Evolutionary conservation across 2,329 filamentous ascomycete genomes (phyloP).

Genomic region (Cyphellophora attinorum): DNA sequence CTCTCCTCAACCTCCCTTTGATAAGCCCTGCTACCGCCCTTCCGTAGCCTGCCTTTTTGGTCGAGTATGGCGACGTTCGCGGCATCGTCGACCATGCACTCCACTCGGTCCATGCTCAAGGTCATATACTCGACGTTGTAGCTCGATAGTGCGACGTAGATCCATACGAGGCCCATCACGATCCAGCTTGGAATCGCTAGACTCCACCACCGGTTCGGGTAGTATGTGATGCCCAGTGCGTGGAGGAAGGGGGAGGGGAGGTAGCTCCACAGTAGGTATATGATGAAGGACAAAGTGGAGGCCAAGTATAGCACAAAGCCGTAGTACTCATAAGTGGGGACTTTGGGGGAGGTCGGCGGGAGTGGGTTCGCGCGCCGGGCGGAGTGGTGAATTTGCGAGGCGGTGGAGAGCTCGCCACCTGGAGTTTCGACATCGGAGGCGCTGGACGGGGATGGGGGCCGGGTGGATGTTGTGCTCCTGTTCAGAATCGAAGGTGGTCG

Average conservation of each 20-base stretch:
- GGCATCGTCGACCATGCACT: slow-evolving; percentile 86
- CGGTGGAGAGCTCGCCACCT: slow-evolving; percentile 51
- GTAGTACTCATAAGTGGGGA: slow-evolving; percentile 99
- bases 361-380: slow-evolving; percentile 54
- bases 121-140: slow-evolving; percentile 91
- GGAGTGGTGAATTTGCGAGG: slow-evolving; percentile 50
- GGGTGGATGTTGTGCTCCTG: slow-evolving; percentile 54
- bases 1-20: slow-evolving; percentile 10
- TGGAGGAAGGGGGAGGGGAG: slow-evolving; percentile 86
- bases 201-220: slow-evolving; percentile 96
- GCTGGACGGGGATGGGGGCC: slow-evolving; percentile 87
- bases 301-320: slow-evolving; percentile 95
- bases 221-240: slow-evolving; percentile 89
- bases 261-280: slow-evolving; percentile 74
- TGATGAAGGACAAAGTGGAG: slow-evolving; percentile 67
- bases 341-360: slow-evolving; percentile 77
- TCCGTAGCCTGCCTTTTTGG: slow-evolving; percentile 50
- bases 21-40: slow-evolving; percentile 29
- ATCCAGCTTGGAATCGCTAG: slow-evolving; percentile 84
- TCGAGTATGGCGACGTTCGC: slow-evolving; percentile 80
- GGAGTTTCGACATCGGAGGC: slow-evolving; percentile 74
- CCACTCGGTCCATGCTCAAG: slow-evolving; percentile 65
- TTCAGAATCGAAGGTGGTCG: slow-evolving; percentile 49
- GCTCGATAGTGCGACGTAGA: slow-evolving; percentile 81
- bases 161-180: slow-evolving; percentile 80